Percentiles rank a stretch among this genome's conserved stretches.
Evolutionary conservation across 805 yeast genomes (phyloP).

Genomic region (Ascoidea tarda): DNA sequence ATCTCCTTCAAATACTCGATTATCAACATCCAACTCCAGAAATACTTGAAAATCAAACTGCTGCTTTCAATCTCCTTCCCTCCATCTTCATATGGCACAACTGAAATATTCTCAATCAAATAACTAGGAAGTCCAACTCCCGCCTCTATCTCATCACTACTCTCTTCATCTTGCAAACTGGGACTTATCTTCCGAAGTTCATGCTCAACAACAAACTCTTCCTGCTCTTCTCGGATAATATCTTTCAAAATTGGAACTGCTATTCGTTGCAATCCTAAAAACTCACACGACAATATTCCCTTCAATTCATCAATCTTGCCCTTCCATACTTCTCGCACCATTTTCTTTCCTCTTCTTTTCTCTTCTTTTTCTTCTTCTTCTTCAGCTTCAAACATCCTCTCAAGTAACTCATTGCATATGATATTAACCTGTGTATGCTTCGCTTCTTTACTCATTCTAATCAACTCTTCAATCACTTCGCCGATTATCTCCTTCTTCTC

Average conservation of each 20-base stretch:
- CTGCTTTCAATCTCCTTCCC: slow-evolving; percentile 22
- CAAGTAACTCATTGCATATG: not conserved
- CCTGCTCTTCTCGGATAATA: slow-evolving; percentile 29
- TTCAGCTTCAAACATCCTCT: not conserved
- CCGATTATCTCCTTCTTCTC: not conserved
- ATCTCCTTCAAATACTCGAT: slow-evolving; percentile 49
- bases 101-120: slow-evolving; percentile 22
- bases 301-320: not conserved
- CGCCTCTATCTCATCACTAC: not conserved
- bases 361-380: too few relatives aligned
- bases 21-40: slow-evolving; percentile 60
- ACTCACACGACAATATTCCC: not conserved
- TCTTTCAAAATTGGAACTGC: slow-evolving; percentile 21
- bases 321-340: too few relatives aligned
- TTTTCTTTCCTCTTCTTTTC: too few relatives aligned
- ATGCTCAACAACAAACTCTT: slow-evolving; percentile 37
- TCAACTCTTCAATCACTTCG: not conserved
- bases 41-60: slow-evolving; percentile 24
- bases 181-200: slow-evolving; percentile 23
- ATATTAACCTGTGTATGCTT: not conserved
- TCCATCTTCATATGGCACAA: slow-evolving; percentile 22
- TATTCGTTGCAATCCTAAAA: slow-evolving; percentile 22
- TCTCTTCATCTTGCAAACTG: slow-evolving; percentile 12
- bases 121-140: slow-evolving; percentile 24
- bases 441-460: too few relatives aligned